These are phyloP conservation scores for Yamadazyma atlantica DNA, from an alignment of 1,139 yeast genomes.

Conservation along the genomic window DNA sequence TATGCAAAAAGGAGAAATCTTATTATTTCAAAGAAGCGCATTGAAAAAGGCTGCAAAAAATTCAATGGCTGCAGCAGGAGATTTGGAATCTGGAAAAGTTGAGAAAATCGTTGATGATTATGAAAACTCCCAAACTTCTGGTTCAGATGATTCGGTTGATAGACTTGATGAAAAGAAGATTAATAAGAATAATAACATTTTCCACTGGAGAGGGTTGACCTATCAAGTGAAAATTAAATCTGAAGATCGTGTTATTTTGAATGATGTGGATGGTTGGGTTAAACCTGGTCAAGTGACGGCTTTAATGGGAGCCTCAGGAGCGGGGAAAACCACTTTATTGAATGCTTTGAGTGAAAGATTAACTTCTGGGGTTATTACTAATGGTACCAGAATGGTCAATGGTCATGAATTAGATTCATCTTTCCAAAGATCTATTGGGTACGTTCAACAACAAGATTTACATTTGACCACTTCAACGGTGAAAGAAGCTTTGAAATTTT, in stretches of 20 bases:
- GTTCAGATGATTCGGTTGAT: slow-evolving; percentile 1
- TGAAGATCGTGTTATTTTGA: slow-evolving; percentile 61
- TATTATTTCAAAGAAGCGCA: slow-evolving; percentile 53
- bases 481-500: slow-evolving; percentile 70
- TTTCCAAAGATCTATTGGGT: slow-evolving; percentile 81
- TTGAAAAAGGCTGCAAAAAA: slow-evolving; percentile 19
- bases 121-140: slow-evolving; percentile 3
- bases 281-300: slow-evolving; percentile 53
- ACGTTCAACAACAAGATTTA: slow-evolving; percentile 81
- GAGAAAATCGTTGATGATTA: slow-evolving; percentile 8
- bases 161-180: slow-evolving; percentile 6
- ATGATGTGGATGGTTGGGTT: slow-evolving; percentile 81
- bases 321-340: slow-evolving; percentile 75
- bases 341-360: slow-evolving; percentile 78
- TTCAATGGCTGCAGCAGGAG: slow-evolving; percentile 5
- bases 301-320: slow-evolving; percentile 86
- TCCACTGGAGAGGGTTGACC: slow-evolving; percentile 79
- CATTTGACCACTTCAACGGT: slow-evolving; percentile 74
- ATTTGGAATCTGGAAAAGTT: slow-evolving; percentile 15
- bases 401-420: slow-evolving; percentile 67
- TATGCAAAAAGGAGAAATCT: slow-evolving; percentile 79
- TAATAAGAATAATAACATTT: slow-evolving; percentile 37
- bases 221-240: slow-evolving; percentile 69
- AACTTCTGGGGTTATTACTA: slow-evolving; percentile 71
- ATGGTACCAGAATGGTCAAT: slow-evolving; percentile 71